These are phyloP conservation scores for Leccinum proliferum DNA, from an alignment of 1,284 basidiomycete genomes.

Conservation along the genomic window DNA sequence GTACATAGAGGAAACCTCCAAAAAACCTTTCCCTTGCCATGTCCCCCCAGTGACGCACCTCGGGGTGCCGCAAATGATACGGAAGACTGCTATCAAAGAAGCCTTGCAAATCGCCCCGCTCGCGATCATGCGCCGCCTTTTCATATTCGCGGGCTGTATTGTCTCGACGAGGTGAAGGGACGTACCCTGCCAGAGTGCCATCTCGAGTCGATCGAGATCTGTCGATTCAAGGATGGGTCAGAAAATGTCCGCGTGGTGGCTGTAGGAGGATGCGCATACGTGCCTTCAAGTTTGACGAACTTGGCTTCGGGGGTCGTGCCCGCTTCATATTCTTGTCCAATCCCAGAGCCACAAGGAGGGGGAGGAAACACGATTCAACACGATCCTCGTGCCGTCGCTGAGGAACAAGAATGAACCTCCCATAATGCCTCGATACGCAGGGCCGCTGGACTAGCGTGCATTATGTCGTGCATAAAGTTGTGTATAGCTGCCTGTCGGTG, in stretches of 20 bases:
- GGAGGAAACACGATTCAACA: background rate
- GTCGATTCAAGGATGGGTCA: no score
- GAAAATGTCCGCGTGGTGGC: no score
- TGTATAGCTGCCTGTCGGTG: constrained; percentile 77
- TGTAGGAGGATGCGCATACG: constrained; percentile 4
- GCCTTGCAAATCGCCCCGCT: constrained; percentile 46
- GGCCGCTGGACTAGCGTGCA: constrained; percentile 78
- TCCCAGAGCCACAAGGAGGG: background rate
- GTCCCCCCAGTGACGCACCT: constrained; percentile 72
- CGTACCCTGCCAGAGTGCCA: constrained; percentile 36
- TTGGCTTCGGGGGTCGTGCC: constrained; percentile 76
- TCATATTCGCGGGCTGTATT: constrained; percentile 69
- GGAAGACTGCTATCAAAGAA: constrained; percentile 59
- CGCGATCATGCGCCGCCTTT: constrained; percentile 37
- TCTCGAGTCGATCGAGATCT: no score
- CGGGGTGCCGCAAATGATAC: constrained; percentile 57
- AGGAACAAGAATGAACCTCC: constrained; percentile 48
- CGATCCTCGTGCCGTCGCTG: background rate
- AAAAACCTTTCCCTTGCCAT: constrained; percentile 26
- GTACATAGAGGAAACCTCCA: no score
- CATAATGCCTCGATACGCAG: constrained; percentile 76
- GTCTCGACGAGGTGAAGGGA: background rate
- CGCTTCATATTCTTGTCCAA: constrained; percentile 82
- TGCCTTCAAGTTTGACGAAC: constrained; percentile 78
- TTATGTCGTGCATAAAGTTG: constrained; percentile 85